Conservation (phyloP, 2,329 filamentous ascomycete species). For the Pseudovirgaria hyperparasitica region DNA sequence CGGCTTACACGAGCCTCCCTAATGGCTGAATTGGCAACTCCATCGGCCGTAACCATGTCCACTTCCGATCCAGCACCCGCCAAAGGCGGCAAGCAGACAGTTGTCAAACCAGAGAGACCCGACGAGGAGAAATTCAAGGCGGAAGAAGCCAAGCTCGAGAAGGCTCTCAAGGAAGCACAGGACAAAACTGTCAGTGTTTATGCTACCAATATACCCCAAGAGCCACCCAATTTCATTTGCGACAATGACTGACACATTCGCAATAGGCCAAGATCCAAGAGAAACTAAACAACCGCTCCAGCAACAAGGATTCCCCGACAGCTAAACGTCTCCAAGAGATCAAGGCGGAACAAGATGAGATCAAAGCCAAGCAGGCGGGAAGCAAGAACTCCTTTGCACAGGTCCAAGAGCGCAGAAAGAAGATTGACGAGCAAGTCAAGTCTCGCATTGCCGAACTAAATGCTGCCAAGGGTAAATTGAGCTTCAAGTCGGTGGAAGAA, state of each 20-base stretch:
- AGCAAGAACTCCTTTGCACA: conserved; percentile 71
- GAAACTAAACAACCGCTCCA: too few species aligned
- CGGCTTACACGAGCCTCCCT: too few species aligned
- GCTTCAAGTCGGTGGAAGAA: conserved; percentile 80
- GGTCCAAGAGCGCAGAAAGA: conserved; percentile 84
- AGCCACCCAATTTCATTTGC: conserved; percentile 4
- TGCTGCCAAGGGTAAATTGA: conserved; percentile 63
- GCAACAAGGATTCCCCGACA: conserved; percentile 68
- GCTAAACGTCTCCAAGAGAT: conserved; percentile 80
- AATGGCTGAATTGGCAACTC: conserved; percentile 26
- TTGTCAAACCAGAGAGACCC: conserved; percentile 65
- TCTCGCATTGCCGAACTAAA: conserved; percentile 79
- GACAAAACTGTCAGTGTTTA: conserved; percentile 47
- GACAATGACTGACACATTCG: background rate
- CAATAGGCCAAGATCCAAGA: too few species aligned
- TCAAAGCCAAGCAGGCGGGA: conserved; percentile 74
- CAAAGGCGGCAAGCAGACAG: conserved; percentile 18
- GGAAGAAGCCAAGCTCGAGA: conserved; percentile 67
- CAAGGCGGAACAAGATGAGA: conserved; percentile 66
- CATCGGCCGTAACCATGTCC: conserved; percentile 21
- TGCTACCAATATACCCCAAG: conserved; percentile 4
- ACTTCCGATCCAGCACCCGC: conserved; percentile 18
- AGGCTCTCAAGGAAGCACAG: conserved; percentile 69
- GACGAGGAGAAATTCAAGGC: conserved; percentile 77
- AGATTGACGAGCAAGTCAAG: conserved; percentile 79